Evolutionary conservation across 176 grass and related monocot species (phyloP).

Genomic region (Rhynchospora breviuscula): DNA sequence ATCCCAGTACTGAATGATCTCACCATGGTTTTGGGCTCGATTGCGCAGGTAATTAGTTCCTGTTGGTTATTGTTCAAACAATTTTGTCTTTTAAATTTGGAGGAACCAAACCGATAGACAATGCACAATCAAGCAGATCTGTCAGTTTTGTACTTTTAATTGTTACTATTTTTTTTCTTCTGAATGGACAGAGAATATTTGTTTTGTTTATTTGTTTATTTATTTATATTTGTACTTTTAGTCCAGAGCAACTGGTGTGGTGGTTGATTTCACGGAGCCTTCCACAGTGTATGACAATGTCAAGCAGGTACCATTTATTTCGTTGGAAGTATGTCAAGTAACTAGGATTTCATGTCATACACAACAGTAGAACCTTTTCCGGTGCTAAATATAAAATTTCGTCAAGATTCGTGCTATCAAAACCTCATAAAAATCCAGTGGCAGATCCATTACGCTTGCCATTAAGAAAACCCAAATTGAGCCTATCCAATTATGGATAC

Average conservation of each 20-base stretch:
- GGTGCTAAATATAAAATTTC: not conserved
- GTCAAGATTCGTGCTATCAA: not conserved
- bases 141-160: not conserved
- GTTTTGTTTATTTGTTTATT: not conserved
- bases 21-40: conserved; percentile 91
- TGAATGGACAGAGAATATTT: not conserved
- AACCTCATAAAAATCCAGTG: too few relatives aligned
- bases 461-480: not conserved
- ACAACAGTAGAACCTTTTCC: too few relatives aligned
- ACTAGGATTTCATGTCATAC: not conserved
- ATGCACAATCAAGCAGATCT: not conserved
- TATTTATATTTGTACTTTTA: conserved; percentile 20
- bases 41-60: conserved; percentile 32
- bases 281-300: conserved; percentile 82
- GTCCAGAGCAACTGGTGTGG: conserved; percentile 58
- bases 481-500: not conserved
- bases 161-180: not conserved
- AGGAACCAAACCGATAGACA: not conserved
- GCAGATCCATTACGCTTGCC: not conserved
- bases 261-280: conserved; percentile 82
- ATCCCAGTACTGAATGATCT: conserved; percentile 81
- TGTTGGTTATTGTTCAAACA: not conserved
- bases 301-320: conserved; percentile 51
- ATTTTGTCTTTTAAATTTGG: not conserved
- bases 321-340: not conserved